Evolutionary conservation across 164 flowering plant genomes (phyloP).

Genomic region (Platanus orientalis): DNA sequence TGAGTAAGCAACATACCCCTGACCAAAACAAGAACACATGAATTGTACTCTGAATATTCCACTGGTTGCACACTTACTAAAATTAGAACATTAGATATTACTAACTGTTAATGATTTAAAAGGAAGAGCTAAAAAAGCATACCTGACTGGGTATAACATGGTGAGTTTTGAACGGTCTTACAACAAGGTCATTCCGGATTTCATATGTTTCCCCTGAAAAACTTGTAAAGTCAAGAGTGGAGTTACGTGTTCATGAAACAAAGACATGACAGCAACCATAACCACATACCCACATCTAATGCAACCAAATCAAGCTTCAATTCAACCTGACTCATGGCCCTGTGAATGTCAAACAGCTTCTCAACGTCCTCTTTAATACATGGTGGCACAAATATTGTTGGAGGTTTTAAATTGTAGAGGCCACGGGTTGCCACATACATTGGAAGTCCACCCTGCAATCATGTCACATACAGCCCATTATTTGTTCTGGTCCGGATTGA

Average conservation of each 20-base stretch:
- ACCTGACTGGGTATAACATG: slow-evolving; percentile 99
- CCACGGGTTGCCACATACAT: slow-evolving; percentile 98
- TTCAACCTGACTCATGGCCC: slow-evolving; percentile 70
- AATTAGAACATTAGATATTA: no score
- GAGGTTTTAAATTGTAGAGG: slow-evolving; percentile 84
- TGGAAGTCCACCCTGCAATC: slow-evolving; percentile 91
- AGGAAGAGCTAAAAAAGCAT: slow-evolving; percentile 1
- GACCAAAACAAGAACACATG: slow-evolving; percentile 18
- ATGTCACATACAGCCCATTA: background rate
- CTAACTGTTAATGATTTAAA: no score
- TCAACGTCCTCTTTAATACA: slow-evolving; percentile 88
- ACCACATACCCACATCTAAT: slow-evolving; percentile 71
- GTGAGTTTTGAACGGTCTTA: slow-evolving; percentile 77
- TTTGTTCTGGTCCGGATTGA: background rate
- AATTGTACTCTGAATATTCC: background rate
- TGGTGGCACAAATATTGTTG: slow-evolving; percentile 89
- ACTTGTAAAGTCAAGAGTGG: background rate
- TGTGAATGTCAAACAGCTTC: slow-evolving; percentile 78
- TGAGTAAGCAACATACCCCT: slow-evolving; percentile 91
- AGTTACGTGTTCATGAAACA: background rate
- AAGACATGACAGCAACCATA: background rate
- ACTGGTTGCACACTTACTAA: background rate
- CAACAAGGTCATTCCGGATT: slow-evolving; percentile 83
- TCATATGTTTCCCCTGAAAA: slow-evolving; percentile 90
- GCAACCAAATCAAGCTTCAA: slow-evolving; percentile 79